A percentile compares a stretch with the other conserved stretches of the same genome.
phyloP scores from a whole-genome alignment of 768 basidiomycete species.

The Chalciporus piperatus region DNA sequence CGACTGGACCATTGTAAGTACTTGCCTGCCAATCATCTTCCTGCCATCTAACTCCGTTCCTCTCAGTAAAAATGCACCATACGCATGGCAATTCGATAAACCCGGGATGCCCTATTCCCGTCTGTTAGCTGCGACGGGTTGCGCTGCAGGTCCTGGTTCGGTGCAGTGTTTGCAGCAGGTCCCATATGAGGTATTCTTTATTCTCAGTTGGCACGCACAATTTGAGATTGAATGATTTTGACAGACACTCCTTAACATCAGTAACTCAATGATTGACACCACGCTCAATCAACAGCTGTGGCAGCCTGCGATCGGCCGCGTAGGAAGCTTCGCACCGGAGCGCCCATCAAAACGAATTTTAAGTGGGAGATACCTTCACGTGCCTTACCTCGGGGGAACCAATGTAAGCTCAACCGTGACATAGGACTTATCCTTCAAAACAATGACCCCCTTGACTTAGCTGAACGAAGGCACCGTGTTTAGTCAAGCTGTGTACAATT shows the following conservation, averaged over 20 bases:
- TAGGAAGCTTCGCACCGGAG: conserved; percentile 46
- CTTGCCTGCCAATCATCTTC: background rate
- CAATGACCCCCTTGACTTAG: background rate
- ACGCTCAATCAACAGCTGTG: conserved; percentile 54
- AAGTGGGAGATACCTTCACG: conserved; percentile 47
- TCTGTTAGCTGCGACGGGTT: conserved; percentile 45
- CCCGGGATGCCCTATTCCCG: conserved; percentile 50
- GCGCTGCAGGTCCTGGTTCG: conserved; percentile 37
- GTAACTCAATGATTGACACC: conserved; percentile 42
- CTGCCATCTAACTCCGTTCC: background rate
- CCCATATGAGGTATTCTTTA: conserved; percentile 14
- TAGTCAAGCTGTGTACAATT: conserved; percentile 29
- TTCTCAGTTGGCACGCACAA: background rate
- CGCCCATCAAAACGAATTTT: conserved; percentile 45
- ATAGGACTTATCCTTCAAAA: background rate
- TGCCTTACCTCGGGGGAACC: conserved; percentile 56
- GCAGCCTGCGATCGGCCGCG: conserved; percentile 53
- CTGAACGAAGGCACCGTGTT: conserved; percentile 14
- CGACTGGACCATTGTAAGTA: conserved; percentile 21
- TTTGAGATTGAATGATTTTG: no score
- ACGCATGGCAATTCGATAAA: conserved; percentile 45
- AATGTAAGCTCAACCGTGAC: conserved; percentile 36
- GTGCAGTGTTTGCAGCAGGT: conserved; percentile 39
- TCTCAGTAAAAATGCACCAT: conserved; percentile 49
- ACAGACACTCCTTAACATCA: conserved; percentile 49